Percentiles rank a stretch among this genome's conserved stretches.
These are phyloP conservation scores for Porogramme epimiltina DNA, from an alignment of 1,284 basidiomycete genomes.

Conservation along the genomic window DNA sequence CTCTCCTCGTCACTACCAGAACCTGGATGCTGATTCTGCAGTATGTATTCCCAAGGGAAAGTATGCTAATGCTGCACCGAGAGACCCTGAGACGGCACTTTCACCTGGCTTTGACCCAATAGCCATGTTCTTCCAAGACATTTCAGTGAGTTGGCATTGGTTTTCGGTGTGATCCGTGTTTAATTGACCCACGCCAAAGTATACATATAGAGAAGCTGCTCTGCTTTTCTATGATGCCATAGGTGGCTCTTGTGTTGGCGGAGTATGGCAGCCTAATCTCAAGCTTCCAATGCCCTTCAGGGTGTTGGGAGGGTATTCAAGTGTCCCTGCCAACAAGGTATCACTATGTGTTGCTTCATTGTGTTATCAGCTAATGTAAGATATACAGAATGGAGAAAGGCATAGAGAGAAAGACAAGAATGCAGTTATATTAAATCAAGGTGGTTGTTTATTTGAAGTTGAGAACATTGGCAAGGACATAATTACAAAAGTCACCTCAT, in stretches of 20 bases:
- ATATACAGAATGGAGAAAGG: too few species aligned
- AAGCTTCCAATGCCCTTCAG: slow-evolving; percentile 67
- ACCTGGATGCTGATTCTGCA: slow-evolving; percentile 49
- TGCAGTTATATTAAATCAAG: too few species aligned
- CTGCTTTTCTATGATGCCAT: slow-evolving; percentile 85
- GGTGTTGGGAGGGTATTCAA: slow-evolving; percentile 82
- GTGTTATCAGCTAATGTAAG: too few species aligned
- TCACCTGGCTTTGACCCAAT: slow-evolving; percentile 86
- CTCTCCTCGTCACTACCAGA: slow-evolving; percentile 77
- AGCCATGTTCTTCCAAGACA: slow-evolving; percentile 64
- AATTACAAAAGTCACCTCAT: too few species aligned
- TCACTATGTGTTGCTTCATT: too few species aligned
- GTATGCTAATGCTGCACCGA: slow-evolving; percentile 47
- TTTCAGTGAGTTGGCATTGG: slow-evolving; percentile 53
- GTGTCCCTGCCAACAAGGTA: slow-evolving; percentile 50
- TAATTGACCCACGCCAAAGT: slow-evolving; percentile 40
- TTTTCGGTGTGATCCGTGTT: too few species aligned
- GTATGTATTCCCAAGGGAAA: slow-evolving; percentile 47
- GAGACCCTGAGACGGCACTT: slow-evolving; percentile 31
- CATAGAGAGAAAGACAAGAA: too few species aligned
- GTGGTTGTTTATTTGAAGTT: too few species aligned
- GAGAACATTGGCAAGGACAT: too few species aligned
- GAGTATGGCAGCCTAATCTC: slow-evolving; percentile 84
- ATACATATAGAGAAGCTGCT: slow-evolving; percentile 78
- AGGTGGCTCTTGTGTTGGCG: slow-evolving; percentile 82